Base-by-base conservation (phyloP, 2,329 filamentous ascomycete genomes). In the Sphaerostilbella broomeana region DNA sequence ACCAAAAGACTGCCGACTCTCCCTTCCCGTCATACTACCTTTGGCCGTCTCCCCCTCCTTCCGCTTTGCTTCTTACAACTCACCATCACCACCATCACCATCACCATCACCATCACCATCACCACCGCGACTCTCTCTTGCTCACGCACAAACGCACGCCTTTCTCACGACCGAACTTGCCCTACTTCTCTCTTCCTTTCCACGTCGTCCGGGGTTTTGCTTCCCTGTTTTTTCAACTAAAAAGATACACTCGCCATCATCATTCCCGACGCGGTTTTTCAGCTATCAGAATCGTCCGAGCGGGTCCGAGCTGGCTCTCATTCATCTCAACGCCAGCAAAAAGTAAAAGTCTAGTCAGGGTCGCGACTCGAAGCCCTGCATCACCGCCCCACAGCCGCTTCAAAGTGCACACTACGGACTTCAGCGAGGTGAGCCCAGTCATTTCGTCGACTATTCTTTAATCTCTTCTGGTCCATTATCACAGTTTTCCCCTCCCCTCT, bases 11-110 rank as follows among this genome's bases (percentile, higher is more conserved):
- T 42, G 34, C 34, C 38, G 21, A 22, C 31, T 36, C 42, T 44
- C 42, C 42, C 42, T 44, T 44, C 37, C 32, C 15, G 33, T 38
- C 40, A 35, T 35, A 44, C 47, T 48, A 45, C 45, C 46, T 47
- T 48, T 38, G 33, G 35, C 30, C 34, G 35, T 47, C 39, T 47
- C 37, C 43, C 43, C 38, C 38, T 47, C 42, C 44, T 42, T 43
- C 35, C 35, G 31, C 29, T 34, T 31, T 29, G n/a, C n/a, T 35
- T 40, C 35, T 40, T 35, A 38, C 37, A 13, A 21, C 44, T 40
- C 42, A 31, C 36, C 32, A 40, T 43, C 44, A 40, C 45, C 46
- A 43, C 22, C 13, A 21, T 27, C n/a, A 7, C 12, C 13, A 13
- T 25, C 33, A 10, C 19, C 10, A 18, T 19, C n/a, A n/a, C n/a